Conservation (phyloP, 2,329 filamentous ascomycete genomes). For the Apiospora kogelbergensis region DNA sequence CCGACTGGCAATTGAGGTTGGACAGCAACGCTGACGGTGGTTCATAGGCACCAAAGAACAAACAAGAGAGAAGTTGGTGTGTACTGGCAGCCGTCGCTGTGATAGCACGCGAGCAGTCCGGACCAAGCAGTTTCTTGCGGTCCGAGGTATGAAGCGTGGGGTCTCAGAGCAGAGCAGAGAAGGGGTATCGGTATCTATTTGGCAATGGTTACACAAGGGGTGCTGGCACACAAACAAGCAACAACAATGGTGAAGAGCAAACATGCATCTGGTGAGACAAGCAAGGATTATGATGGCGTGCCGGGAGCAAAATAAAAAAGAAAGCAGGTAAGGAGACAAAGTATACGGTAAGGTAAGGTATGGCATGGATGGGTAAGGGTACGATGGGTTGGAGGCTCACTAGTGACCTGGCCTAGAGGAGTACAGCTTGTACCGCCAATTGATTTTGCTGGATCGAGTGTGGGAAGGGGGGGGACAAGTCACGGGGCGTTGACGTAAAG, state of each 20-base stretch:
- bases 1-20: neutral
- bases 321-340: neutral
- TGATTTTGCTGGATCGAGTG: neutral
- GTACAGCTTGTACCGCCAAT: neutral
- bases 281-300: constrained; percentile 5
- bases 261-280: constrained; percentile 9
- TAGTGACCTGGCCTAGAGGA: neutral
- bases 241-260: constrained; percentile 3
- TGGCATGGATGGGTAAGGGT: neutral
- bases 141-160: neutral
- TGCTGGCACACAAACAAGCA: constrained; percentile 9
- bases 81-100: neutral
- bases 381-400: constrained; percentile 1
- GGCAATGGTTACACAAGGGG: constrained; percentile 8
- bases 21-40: neutral
- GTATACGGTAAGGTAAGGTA: constrained; percentile 1
- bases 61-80: neutral
- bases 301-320: constrained; percentile 1
- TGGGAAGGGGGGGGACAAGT: neutral
- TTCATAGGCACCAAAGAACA: neutral
- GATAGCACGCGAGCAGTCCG: neutral
- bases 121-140: neutral
- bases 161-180: neutral
- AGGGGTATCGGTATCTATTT: neutral
- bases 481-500: constrained; percentile 6